These are phyloP conservation scores for Esteya vermicola DNA, from an alignment of 2,329 filamentous ascomycete species.

Conservation along the genomic window DNA sequence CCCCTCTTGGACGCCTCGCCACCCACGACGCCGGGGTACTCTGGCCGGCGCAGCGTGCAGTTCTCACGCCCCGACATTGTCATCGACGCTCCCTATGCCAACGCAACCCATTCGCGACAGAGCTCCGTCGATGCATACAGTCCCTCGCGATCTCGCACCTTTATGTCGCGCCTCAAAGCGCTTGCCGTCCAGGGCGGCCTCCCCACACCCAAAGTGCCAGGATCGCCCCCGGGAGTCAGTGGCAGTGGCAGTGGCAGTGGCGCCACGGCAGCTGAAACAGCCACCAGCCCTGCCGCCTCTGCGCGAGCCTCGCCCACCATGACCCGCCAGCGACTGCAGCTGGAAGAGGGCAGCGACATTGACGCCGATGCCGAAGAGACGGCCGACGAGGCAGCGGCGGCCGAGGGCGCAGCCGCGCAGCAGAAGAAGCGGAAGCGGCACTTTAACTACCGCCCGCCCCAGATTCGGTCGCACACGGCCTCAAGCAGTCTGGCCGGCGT, in stretches of 20 bases:
- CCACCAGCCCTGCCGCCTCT: too few species aligned
- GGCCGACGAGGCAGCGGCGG: constrained; percentile 54
- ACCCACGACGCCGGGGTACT: constrained; percentile 3
- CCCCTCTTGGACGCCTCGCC: constrained; percentile 2
- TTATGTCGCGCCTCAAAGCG: constrained; percentile 69
- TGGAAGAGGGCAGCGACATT: constrained; percentile 36
- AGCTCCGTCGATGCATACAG: constrained; percentile 57
- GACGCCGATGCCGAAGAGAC: constrained; percentile 71
- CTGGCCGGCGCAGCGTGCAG: constrained; percentile 55
- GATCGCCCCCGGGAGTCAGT: constrained; percentile 6
- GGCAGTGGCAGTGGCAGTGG: too few species aligned
- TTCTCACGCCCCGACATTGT: constrained; percentile 46
- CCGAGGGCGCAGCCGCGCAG: constrained; percentile 39
- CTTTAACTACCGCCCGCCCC: constrained; percentile 34
- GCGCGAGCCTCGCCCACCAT: too few species aligned
- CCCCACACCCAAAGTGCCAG: constrained; percentile 29
- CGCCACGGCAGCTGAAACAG: constrained; percentile 8
- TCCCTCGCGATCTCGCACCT: constrained; percentile 42
- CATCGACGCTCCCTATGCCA: constrained; percentile 26
- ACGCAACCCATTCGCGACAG: constrained; percentile 31
- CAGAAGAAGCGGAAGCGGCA: constrained; percentile 49
- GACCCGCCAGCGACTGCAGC: background rate
- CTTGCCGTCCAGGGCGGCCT: constrained; percentile 42
- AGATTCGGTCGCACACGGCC: too few species aligned
- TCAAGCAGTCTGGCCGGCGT: constrained; percentile 48